phyloP scores from a whole-genome alignment of 106 monocot genomes.

The Ottelia alismoides region DNA sequence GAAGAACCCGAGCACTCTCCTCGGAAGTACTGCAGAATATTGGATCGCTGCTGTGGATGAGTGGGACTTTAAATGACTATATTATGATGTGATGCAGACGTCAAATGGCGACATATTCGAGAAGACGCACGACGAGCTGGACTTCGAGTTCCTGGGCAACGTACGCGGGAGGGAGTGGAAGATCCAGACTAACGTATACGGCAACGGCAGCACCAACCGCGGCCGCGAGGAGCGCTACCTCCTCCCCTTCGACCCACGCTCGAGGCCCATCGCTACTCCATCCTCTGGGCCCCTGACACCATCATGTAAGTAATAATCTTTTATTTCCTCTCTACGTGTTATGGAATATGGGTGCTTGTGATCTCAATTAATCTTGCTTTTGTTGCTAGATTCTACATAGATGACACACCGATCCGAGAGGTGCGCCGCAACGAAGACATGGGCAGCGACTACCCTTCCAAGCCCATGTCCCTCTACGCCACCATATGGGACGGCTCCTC shows the following conservation, averaged over 20 bases:
- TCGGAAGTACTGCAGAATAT: too few relatives aligned
- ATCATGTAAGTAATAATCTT: conserved; percentile 35
- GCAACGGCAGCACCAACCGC: conserved; percentile 76
- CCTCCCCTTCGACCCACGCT: conserved; percentile 72
- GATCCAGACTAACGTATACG: conserved; percentile 88
- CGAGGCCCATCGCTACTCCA: conserved; percentile 75
- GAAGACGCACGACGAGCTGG: conserved; percentile 86
- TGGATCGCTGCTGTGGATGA: too few relatives aligned
- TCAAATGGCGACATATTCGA: conserved; percentile 74
- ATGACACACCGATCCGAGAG: conserved; percentile 70
- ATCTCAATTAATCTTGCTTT: not conserved
- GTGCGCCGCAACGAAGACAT: conserved; percentile 29
- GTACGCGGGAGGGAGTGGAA: conserved; percentile 60
- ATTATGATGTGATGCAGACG: too few relatives aligned
- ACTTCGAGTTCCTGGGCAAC: conserved; percentile 96
- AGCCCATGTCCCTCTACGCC: conserved; percentile 90
- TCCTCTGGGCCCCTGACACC: conserved; percentile 50
- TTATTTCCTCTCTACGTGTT: not conserved
- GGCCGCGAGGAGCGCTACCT: conserved; percentile 82
- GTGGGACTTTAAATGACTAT: too few relatives aligned
- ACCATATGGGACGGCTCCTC: conserved; percentile 93
- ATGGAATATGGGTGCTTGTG: not conserved
- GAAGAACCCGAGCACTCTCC: too few relatives aligned
- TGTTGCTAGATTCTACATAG: conserved; percentile 61
- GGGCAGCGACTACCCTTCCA: conserved; percentile 72